Evolutionary conservation across 202 grass and related monocot species (phyloP).

Genomic region (Carex sylvatica): DNA sequence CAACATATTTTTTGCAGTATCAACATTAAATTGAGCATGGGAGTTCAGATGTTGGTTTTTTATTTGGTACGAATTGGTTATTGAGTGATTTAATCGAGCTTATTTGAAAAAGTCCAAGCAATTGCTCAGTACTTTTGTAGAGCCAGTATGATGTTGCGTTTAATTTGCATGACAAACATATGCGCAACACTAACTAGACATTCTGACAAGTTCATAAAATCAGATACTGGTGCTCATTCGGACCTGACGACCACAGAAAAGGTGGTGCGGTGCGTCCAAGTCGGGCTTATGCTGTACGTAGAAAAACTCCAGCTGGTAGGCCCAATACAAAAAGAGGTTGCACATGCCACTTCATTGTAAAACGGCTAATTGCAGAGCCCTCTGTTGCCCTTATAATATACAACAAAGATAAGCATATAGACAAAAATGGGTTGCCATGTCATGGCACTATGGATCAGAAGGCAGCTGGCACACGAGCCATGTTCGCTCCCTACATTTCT

Average conservation of each 20-base stretch:
- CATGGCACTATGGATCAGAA: slow-evolving; percentile 89
- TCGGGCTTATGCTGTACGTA: slow-evolving; percentile 55
- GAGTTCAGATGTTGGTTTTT: neutral
- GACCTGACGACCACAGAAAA: slow-evolving; percentile 87
- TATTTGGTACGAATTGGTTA: neutral
- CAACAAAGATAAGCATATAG: slow-evolving; percentile 93
- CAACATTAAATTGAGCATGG: neutral
- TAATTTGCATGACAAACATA: neutral
- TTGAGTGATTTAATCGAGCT: neutral
- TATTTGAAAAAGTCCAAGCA: neutral
- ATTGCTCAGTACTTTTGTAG: neutral
- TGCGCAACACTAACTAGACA: neutral
- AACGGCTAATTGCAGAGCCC: slow-evolving; percentile 86
- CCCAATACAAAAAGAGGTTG: slow-evolving; percentile 97
- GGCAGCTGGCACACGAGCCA: slow-evolving; percentile 72
- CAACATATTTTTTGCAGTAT: neutral
- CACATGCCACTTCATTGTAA: slow-evolving; percentile 96
- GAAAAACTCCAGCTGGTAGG: slow-evolving; percentile 82
- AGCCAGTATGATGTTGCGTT: neutral
- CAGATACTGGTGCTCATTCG: slow-evolving; percentile 99
- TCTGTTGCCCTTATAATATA: slow-evolving; percentile 94
- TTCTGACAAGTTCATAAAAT: slow-evolving; percentile 2
- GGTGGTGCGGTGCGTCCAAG: slow-evolving; percentile 70
- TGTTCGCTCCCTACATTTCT: slow-evolving; percentile 96
- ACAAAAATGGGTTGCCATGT: slow-evolving; percentile 83